Evolutionary conservation across 192 early-diverging fungal genomes (phyloP).

Genomic region (Coemansia sp.): DNA sequence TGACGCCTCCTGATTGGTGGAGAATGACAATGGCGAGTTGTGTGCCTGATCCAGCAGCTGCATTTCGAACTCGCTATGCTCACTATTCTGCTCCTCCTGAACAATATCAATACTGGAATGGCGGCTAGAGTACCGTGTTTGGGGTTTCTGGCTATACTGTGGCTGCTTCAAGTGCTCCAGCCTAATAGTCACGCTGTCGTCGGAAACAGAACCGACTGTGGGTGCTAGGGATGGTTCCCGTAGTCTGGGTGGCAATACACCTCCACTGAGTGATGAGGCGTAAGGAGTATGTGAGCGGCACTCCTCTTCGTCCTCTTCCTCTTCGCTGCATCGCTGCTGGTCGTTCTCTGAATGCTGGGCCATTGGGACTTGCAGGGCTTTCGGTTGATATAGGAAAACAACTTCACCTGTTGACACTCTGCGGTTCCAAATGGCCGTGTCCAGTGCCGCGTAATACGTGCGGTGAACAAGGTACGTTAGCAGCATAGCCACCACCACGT

Average conservation of each 20-base stretch:
- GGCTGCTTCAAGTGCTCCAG: not conserved
- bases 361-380: not conserved
- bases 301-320: too few relatives aligned
- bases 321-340: not conserved
- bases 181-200: not conserved
- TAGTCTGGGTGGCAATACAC: too few relatives aligned
- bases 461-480: slow-evolving; percentile 59
- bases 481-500: slow-evolving; percentile 58
- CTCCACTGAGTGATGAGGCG: too few relatives aligned
- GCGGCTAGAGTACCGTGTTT: not conserved
- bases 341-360: too few relatives aligned
- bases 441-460: slow-evolving; percentile 54
- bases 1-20: not conserved
- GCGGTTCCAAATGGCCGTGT: slow-evolving; percentile 27
- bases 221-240: not conserved
- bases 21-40: not conserved
- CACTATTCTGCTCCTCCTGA: not conserved
- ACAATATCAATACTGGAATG: too few relatives aligned
- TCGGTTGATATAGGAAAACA: not conserved
- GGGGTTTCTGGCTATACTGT: not conserved
- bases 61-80: not conserved
- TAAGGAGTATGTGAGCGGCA: too few relatives aligned
- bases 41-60: not conserved
- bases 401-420: not conserved
- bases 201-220: not conserved